These are phyloP conservation scores for Beauveria pseudobassiana DNA, from an alignment of 2,329 filamentous ascomycete species.

Conservation along the genomic window DNA sequence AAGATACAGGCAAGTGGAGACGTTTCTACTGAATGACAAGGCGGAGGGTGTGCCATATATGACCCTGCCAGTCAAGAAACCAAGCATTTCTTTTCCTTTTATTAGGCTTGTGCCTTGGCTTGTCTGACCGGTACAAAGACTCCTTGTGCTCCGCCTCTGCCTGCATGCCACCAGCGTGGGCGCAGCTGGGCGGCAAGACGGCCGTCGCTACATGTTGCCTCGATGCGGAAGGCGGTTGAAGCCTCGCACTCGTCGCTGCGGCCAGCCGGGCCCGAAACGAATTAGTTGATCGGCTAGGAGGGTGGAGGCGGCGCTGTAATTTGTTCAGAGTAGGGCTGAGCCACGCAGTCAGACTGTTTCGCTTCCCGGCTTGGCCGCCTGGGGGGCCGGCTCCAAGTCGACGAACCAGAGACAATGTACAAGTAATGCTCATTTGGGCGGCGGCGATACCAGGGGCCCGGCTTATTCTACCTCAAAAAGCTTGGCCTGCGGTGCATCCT, in stretches of 20 bases:
- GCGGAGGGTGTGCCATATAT: neutral
- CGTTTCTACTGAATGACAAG: neutral
- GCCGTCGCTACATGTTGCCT: neutral
- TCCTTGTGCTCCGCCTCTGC: constrained; percentile 7
- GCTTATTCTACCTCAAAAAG: neutral
- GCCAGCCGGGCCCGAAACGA: neutral
- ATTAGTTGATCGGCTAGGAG: neutral
- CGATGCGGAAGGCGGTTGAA: constrained; percentile 4
- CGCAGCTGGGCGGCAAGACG: constrained; percentile 1
- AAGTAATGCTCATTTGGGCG: neutral
- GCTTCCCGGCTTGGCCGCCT: neutral
- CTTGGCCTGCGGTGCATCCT: neutral
- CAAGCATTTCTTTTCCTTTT: neutral
- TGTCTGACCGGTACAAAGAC: constrained; percentile 5
- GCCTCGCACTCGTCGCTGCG: neutral
- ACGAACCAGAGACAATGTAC: neutral
- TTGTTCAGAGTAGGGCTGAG: constrained; percentile 8
- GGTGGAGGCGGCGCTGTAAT: neutral
- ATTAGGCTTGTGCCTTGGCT: neutral
- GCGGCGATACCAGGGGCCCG: neutral
- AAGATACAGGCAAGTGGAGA: neutral
- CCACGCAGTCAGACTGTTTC: neutral
- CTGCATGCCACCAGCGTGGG: neutral
- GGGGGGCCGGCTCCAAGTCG: neutral
- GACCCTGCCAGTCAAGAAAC: neutral